Evolutionary conservation across 2,329 filamentous ascomycete genomes (phyloP), one percentile per base, ranked within the genome.

Genomic region (Leptographium lundbergii): DNA sequence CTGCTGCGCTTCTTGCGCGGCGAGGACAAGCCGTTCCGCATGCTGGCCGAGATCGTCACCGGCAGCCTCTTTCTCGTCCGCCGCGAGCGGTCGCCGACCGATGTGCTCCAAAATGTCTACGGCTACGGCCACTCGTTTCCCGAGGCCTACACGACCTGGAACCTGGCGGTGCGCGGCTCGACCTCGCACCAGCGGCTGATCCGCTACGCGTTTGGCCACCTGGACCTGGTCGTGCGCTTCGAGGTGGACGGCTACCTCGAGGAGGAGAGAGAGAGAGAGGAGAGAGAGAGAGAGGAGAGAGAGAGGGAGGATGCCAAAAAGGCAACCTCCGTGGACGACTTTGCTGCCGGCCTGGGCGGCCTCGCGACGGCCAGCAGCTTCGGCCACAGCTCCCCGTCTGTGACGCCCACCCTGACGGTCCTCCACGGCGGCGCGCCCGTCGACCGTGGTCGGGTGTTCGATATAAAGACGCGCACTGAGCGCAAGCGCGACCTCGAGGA

Each of bases 71-170:
- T 88, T 69, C 77, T 89, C 55, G 68, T 85, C 14, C 80, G 85
- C 1, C 75, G 80, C 25, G 84, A 86, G 64, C 82, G 81, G 52
- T 77, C 79, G 0, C 82, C 84, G 0, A 77, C 68, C 0, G 81
- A 86, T 63, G 66, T 74, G 0, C 82, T 88, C 6, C 63, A 70
- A 0, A 74, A 74, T n/a, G 70, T 88, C 0, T 64, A 64, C 19
- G 86, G 86, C 0, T 87, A 76, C 63, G 85, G 85, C 0, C 84
- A 88, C 63, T 77, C 81, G 0, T 89, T 89, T 63, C 82, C 82
- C 0, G 82, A 87, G 54, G 74, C 75, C 1, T 84, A 87, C 65
- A 89, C 86, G 0, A 81, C 75, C 0, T 88, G 85, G 84, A 77
- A 80, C 13, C 64, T 0, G 75, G 74, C 0, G 77, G 77, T 82